Evolutionary conservation across 805 yeast genomes (phyloP), one percentile per base, ranked within the genome.

Genomic region (Wickerhamomyces alni): DNA sequence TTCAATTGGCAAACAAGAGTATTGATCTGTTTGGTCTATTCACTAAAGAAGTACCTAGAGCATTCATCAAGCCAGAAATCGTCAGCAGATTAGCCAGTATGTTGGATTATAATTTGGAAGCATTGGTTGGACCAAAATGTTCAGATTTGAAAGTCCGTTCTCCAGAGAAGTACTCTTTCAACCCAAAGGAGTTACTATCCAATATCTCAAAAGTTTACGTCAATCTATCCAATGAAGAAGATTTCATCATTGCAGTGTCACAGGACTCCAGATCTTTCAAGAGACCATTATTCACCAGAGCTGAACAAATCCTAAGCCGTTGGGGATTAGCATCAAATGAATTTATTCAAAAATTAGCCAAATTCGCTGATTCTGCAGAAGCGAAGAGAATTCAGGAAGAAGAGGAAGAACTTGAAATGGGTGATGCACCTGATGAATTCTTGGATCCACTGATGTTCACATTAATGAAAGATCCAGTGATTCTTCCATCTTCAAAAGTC

Each of bases 401-500:
- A 49, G 85, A 78, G 45, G 95, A 87, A 55, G 97, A 91, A 47
- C 55, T 77, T 46, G 96, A 87, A 57, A 70, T 87, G 50, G 97
- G 95, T 19, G 99, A 93, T 38, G 75, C 86, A 15, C 99, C 99
- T 1, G 99, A 93, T 58, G 98, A 93, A 59, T 93, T 82, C 57
- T 74, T 93, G 51, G 99, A 93, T 67, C 99, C 99, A 12, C 74
- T 93, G 52, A 91, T 93, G 98, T 93, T 72, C 61, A 86, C 96
- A 1, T 58, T 93, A 36, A 93, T 93, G 99, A 84, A 80, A 50
- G 95, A 93, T 58, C 99, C 99, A 0, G 99, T 93, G 5, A 82
- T 75, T n/a, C 70, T 93, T 51, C 99, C 99, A 8, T 70, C 85
- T 8, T 87, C 96, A 1, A 82, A 77, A 47, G 77, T 89, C 16